These are phyloP conservation scores for Cladosporium sp. DNA, from an alignment of 2,329 filamentous ascomycete genomes.

Conservation along the genomic window DNA sequence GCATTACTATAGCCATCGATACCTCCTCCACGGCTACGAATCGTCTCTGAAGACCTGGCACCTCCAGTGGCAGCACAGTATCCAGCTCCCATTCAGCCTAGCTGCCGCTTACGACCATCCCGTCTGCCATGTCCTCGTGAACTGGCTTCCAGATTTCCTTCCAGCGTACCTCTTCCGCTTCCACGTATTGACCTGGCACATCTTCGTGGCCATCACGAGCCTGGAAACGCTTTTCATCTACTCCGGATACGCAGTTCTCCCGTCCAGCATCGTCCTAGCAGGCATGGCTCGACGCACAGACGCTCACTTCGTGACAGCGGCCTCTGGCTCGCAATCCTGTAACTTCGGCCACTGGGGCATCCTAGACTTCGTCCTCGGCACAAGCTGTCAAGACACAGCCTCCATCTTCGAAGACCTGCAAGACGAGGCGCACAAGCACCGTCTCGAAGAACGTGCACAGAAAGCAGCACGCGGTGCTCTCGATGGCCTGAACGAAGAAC, in stretches of 20 bases:
- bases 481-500: conserved; percentile 17
- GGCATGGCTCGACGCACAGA: conserved; percentile 61
- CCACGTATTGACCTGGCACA: conserved; percentile 71
- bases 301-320: conserved; percentile 52
- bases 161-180: conserved; percentile 65
- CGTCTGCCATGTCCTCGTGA: conserved; percentile 60
- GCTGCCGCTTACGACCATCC: conserved; percentile 69
- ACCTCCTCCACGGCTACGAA: conserved; percentile 60
- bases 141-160: conserved; percentile 65
- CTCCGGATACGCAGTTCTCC: conserved; percentile 66
- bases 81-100: conserved; percentile 61
- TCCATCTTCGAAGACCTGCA: conserved; percentile 57
- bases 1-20: conserved; percentile 73
- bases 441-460: conserved; percentile 46
- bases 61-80: conserved; percentile 58
- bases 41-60: conserved; percentile 45
- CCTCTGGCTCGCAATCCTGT: conserved; percentile 37
- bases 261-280: conserved; percentile 58
- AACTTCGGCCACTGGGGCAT: conserved; percentile 56
- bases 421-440: conserved; percentile 58
- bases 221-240: conserved; percentile 67
- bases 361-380: conserved; percentile 63
- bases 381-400: conserved; percentile 46
- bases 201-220: conserved; percentile 63
- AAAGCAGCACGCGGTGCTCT: conserved; percentile 38